Evolutionary conservation across 768 basidiomycete genomes (phyloP).

Genomic region (Sarcodon sp.): DNA sequence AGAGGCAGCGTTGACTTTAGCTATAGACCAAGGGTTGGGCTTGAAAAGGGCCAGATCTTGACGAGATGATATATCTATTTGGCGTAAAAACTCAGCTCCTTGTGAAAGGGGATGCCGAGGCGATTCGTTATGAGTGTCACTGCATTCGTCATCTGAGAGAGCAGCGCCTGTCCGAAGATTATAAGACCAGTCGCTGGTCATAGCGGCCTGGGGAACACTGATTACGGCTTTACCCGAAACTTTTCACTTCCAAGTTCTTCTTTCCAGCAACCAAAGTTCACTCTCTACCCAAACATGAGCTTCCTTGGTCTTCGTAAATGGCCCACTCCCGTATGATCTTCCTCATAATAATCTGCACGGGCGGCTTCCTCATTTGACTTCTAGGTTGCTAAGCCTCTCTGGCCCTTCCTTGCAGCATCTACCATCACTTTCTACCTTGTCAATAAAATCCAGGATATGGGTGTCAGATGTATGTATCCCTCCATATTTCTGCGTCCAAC

Average conservation of each 20-base stretch:
- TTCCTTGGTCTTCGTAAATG: slow-evolving; percentile 76
- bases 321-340: slow-evolving; percentile 56
- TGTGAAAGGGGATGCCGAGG: slow-evolving; percentile 3
- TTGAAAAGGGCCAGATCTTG: slow-evolving; percentile 53
- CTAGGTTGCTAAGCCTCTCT: slow-evolving; percentile 62
- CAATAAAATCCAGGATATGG: slow-evolving; percentile 51
- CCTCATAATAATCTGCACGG: not conserved
- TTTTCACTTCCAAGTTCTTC: not conserved
- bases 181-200: slow-evolving; percentile 17
- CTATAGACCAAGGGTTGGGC: slow-evolving; percentile 73
- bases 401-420: slow-evolving; percentile 68
- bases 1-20: slow-evolving; percentile 61
- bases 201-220: slow-evolving; percentile 1
- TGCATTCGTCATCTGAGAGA: slow-evolving; percentile 9
- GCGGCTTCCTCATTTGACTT: not conserved
- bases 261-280: not conserved
- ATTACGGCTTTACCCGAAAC: not conserved
- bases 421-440: slow-evolving; percentile 56
- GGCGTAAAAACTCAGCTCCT: slow-evolving; percentile 22
- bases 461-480: slow-evolving; percentile 53
- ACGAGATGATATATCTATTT: slow-evolving; percentile 48
- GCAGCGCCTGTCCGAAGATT: slow-evolving; percentile 12
- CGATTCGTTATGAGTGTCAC: slow-evolving; percentile 10
- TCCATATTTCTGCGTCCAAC: not conserved
- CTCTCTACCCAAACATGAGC: slow-evolving; percentile 30